A percentile compares a stretch with the other conserved stretches of the same genome.
These are phyloP conservation scores for Tillandsia fasciculata DNA, from an alignment of 176 grass and related monocot genomes.

Conservation along the genomic window DNA sequence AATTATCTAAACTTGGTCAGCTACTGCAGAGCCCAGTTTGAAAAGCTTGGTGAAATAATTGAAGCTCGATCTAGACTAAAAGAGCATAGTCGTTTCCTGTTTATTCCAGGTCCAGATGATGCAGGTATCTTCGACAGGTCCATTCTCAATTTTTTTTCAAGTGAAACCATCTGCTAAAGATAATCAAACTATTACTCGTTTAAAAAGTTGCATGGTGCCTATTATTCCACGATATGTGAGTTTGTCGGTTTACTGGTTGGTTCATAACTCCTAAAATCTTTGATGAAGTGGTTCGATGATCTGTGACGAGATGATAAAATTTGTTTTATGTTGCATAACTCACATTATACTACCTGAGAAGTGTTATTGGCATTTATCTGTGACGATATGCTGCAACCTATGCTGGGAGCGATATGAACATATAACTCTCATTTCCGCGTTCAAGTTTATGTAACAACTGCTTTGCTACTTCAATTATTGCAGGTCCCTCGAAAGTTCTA, in stretches of 20 bases:
- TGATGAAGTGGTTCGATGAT: neutral
- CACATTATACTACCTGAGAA: too few species aligned
- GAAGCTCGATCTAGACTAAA: slow-evolving; percentile 61
- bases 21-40: slow-evolving; percentile 69
- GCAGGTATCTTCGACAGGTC: slow-evolving; percentile 46
- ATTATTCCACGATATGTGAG: neutral
- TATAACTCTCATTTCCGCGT: neutral
- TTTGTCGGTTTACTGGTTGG: neutral
- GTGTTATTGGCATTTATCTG: neutral
- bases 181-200: neutral
- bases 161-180: slow-evolving; percentile 8
- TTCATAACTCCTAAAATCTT: neutral
- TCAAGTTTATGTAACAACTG: neutral
- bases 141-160: slow-evolving; percentile 16
- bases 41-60: slow-evolving; percentile 82
- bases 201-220: neutral
- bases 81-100: slow-evolving; percentile 80
- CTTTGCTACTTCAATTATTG: slow-evolving; percentile 1
- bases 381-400: neutral
- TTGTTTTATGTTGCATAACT: too few species aligned
- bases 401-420: neutral
- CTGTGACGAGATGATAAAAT: too few species aligned
- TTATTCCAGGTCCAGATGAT: slow-evolving; percentile 87
- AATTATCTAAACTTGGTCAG: neutral
- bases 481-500: slow-evolving; percentile 84